Evolutionary conservation across 495 filamentous ascomycete species (phyloP).

Genomic region (Cudoniella acicularis): DNA sequence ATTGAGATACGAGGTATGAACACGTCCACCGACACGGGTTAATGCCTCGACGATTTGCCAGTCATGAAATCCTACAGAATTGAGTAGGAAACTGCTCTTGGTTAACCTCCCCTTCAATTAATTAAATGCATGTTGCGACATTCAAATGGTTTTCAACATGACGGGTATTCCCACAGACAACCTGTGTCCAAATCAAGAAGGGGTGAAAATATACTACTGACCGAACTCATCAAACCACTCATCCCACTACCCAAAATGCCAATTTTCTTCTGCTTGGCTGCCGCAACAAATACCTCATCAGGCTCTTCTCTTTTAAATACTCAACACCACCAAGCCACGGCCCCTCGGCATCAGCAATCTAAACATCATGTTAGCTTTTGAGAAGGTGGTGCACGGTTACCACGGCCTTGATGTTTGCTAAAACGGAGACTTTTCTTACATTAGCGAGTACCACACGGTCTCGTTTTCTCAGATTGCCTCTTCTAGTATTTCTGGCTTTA

Average conservation of each 20-base stretch:
- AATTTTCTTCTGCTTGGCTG: slow-evolving; percentile 51
- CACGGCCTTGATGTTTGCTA: too few relatives aligned
- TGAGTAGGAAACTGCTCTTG: slow-evolving; percentile 29
- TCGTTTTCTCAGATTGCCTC: neutral
- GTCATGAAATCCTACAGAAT: slow-evolving; percentile 35
- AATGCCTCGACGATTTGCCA: slow-evolving; percentile 38
- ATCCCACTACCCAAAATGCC: slow-evolving; percentile 69
- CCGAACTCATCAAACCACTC: slow-evolving; percentile 55
- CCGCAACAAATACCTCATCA: slow-evolving; percentile 44
- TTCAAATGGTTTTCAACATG: too few relatives aligned
- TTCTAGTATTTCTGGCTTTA: slow-evolving; percentile 4
- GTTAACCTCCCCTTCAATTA: neutral
- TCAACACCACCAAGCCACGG: slow-evolving; percentile 70
- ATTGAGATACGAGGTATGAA: slow-evolving; percentile 60
- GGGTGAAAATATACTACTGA: too few relatives aligned
- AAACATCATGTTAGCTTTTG: too few relatives aligned
- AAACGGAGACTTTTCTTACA: neutral
- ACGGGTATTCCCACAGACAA: neutral
- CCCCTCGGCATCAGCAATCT: slow-evolving; percentile 46
- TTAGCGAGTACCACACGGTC: neutral
- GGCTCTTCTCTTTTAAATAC: slow-evolving; percentile 54
- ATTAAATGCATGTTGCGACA: slow-evolving; percentile 6
- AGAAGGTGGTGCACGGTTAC: too few relatives aligned
- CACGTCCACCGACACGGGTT: slow-evolving; percentile 44
- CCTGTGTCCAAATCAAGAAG: too few relatives aligned